Evolutionary conservation across 495 filamentous ascomycete species (phyloP), one percentile per base, ranked within the genome.

Genomic region (Talaromyces nanjingensis): DNA sequence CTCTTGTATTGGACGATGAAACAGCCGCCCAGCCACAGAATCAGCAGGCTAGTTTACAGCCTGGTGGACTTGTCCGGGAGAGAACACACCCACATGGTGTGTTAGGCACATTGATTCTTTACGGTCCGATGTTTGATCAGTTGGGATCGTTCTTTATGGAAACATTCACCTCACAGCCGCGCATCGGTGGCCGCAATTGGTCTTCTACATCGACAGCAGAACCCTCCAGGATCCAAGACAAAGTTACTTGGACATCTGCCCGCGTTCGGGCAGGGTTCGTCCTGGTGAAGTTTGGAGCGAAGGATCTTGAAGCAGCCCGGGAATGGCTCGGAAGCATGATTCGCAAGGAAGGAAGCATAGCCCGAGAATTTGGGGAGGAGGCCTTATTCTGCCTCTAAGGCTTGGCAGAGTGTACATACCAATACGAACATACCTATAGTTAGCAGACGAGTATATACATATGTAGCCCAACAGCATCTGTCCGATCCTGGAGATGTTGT

Each of bases 121-220:
- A 87, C 49, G 94, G 94, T 0, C 87, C 87, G 0, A 71, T 90
- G 55, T 88, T 93, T 64, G 79, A 84, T 42, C 68, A 71, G 0
- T 73, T 96, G 5, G 85, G 84, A 0, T 72, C 81, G 0, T 92
- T 89, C 79, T 86, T 96, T 71, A 73, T 96, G 54, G 75, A 81
- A 20, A 88, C 91, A 66, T 98, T 96, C 72, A 75, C 80, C 29
- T 80, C 81, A 1, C 77, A 93, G 66, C 93, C 93, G 16, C 81
- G 93, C 53, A 86, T 98, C 54, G 94, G 94, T 0, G 89, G 85
- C n/a, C 83, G 89, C 34, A 87, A 92, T 75, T 96, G 89, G 80
- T 82, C 86, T 31, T 83, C 79, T 12, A 64, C 64, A 37, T 67
- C 66, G 2, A 60, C 73, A 14, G 68, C 68, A n/a, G 72, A 57